Percentiles rank a stretch among this genome's conserved stretches.
These are phyloP conservation scores for Trematosphaeria pertusa DNA, from an alignment of 2,329 filamentous ascomycete genomes.

Conservation along the genomic window DNA sequence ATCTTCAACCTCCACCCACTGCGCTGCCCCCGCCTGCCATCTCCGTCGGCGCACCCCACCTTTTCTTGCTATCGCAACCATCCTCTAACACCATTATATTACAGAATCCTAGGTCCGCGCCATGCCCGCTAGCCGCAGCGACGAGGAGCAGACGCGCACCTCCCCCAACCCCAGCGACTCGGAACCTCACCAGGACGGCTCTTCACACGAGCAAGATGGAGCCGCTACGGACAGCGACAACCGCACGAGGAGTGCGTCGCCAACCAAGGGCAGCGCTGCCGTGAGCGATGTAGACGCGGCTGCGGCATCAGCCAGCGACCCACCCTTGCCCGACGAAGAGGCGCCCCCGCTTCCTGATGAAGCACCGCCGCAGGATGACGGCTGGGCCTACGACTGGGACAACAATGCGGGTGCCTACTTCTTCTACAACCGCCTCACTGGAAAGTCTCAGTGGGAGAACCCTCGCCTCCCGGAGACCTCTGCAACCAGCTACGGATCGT, in stretches of 20 bases:
- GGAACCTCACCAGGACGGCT: background rate
- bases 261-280: slow-evolving; percentile 6
- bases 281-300: slow-evolving; percentile 4
- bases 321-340: slow-evolving; percentile 39
- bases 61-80: slow-evolving; percentile 19
- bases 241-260: slow-evolving; percentile 15
- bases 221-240: slow-evolving; percentile 7
- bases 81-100: slow-evolving; percentile 24
- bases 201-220: background rate
- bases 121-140: slow-evolving; percentile 22
- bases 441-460: slow-evolving; percentile 81
- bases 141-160: slow-evolving; percentile 19
- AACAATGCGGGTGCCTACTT: slow-evolving; percentile 72
- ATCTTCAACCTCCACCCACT: too few species aligned
- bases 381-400: slow-evolving; percentile 86
- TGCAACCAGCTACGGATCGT: slow-evolving; percentile 32
- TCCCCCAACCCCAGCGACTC: slow-evolving; percentile 9
- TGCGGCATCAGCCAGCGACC: slow-evolving; percentile 13
- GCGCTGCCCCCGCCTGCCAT: background rate
- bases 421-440: slow-evolving; percentile 84
- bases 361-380: slow-evolving; percentile 63
- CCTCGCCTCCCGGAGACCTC: slow-evolving; percentile 69
- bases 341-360: slow-evolving; percentile 58
- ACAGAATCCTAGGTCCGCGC: slow-evolving; percentile 13
- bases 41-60: background rate